A percentile compares a stretch with the other conserved stretches of the same genome.
Conservation (phyloP, 768 basidiomycete genomes). For the Sarcodon sp. region DNA sequence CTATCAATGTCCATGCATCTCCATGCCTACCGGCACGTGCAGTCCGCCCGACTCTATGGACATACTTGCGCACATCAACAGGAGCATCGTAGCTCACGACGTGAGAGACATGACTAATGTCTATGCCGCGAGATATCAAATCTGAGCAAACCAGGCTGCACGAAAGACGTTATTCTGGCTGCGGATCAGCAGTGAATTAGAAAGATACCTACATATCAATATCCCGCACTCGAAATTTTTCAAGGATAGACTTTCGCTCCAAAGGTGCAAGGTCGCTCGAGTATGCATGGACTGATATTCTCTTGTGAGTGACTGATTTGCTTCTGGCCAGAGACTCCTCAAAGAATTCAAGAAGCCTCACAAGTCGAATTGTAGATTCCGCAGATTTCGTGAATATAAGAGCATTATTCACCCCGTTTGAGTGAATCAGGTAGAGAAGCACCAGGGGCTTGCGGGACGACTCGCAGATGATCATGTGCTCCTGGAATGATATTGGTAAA, state of each 20-base stretch:
- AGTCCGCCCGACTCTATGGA: conserved; percentile 93
- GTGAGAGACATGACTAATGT: conserved; percentile 84
- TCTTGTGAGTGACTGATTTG: conserved; percentile 8
- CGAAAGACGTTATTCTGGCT: neutral
- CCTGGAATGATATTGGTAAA: conserved; percentile 28
- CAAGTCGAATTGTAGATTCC: conserved; percentile 77
- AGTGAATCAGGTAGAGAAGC: conserved; percentile 76
- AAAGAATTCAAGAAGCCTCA: conserved; percentile 73
- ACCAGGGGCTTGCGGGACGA: conserved; percentile 77
- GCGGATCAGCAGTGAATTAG: neutral
- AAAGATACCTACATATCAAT: conserved; percentile 59
- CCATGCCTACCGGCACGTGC: conserved; percentile 86
- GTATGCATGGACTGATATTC: conserved; percentile 52
- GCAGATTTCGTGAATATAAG: conserved; percentile 97
- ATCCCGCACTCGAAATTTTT: conserved; percentile 68
- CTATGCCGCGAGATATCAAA: conserved; percentile 90
- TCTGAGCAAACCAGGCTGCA: conserved; percentile 90
- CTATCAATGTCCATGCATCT: conserved; percentile 90
- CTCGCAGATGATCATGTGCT: conserved; percentile 77
- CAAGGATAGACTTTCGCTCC: conserved; percentile 69
- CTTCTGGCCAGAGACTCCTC: conserved; percentile 31
- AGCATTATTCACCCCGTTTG: conserved; percentile 46
- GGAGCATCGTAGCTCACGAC: conserved; percentile 95
- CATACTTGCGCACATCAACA: conserved; percentile 96
- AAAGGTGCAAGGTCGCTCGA: conserved; percentile 70